phyloP scores from a whole-genome alignment of 495 filamentous ascomycete genomes.

The Lophiostoma macrostomum region DNA sequence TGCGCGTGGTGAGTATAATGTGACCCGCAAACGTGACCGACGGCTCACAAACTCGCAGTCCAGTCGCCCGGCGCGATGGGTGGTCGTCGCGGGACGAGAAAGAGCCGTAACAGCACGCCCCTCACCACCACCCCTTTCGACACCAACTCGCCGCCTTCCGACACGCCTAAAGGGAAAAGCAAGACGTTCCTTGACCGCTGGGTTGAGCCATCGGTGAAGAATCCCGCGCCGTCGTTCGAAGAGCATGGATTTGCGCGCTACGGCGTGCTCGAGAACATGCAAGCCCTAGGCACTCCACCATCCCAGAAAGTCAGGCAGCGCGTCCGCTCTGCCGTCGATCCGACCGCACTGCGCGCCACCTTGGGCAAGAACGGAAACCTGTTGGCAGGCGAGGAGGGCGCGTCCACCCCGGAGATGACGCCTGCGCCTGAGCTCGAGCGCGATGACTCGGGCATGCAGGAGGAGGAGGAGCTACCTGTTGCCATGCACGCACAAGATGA shows the following conservation, averaged over 20 bases:
- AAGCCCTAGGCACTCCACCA: constrained; percentile 62
- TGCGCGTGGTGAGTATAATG: constrained; percentile 30
- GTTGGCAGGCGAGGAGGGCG: constrained; percentile 23
- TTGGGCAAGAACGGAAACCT: constrained; percentile 8
- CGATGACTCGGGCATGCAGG: constrained; percentile 24
- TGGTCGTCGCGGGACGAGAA: constrained; percentile 30
- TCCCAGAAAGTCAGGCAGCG: constrained; percentile 47
- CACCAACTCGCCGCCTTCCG: constrained; percentile 35
- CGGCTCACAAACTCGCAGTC: constrained; percentile 24
- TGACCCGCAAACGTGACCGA: no score
- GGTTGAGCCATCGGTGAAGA: constrained; percentile 66
- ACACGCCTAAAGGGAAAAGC: constrained; percentile 34
- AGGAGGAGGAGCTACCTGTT: constrained; percentile 19
- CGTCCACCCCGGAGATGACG: constrained; percentile 35
- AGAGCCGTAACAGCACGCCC: constrained; percentile 54
- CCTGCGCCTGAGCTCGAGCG: constrained; percentile 28
- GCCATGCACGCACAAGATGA: constrained; percentile 24
- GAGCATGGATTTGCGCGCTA: constrained; percentile 61
- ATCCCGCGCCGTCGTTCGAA: constrained; percentile 64
- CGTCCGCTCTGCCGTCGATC: constrained; percentile 39
- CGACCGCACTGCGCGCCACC: neutral
- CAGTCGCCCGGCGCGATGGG: constrained; percentile 24
- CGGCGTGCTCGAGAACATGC: constrained; percentile 68
- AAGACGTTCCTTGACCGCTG: constrained; percentile 55
- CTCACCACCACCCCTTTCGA: constrained; percentile 42